Evolutionary conservation across 495 filamentous ascomycete genomes (phyloP).

Genomic region (Elaphomyces granulatus): DNA sequence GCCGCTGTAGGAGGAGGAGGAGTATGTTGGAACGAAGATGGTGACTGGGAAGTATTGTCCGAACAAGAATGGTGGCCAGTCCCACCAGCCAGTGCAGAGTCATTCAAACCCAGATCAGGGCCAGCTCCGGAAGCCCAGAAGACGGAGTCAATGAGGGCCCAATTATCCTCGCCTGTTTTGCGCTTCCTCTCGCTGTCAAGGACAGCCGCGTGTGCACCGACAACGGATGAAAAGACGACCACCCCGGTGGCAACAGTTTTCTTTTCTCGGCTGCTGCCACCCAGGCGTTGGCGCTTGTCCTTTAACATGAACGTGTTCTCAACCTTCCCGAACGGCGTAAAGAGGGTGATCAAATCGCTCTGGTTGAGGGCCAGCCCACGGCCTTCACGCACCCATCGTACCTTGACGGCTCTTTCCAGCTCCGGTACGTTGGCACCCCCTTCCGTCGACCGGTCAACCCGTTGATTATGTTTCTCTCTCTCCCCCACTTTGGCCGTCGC

Average conservation of each 20-base stretch:
- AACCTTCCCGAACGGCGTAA: constrained; percentile 40
- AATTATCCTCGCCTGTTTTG: constrained; percentile 21
- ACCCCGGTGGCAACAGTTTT: constrained; percentile 39
- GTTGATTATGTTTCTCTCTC: constrained; percentile 21
- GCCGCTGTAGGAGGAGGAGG: no score
- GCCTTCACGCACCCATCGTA: constrained; percentile 42
- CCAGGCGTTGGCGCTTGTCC: constrained; percentile 37
- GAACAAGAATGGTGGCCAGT: no score
- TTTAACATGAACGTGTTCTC: constrained; percentile 40
- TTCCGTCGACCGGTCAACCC: constrained; percentile 28
- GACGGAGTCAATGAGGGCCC: constrained; percentile 38
- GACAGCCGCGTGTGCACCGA: constrained; percentile 46
- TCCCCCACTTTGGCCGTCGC: constrained; percentile 21
- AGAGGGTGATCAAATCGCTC: constrained; percentile 30
- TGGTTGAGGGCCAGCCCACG: constrained; percentile 28
- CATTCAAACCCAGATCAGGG: constrained; percentile 25
- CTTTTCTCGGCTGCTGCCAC: constrained; percentile 39
- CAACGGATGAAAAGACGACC: constrained; percentile 43
- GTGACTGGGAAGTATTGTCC: no score
- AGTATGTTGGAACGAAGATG: no score
- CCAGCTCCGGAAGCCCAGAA: constrained; percentile 41
- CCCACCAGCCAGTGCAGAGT: no score
- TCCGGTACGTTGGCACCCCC: constrained; percentile 36
- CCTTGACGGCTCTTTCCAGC: constrained; percentile 44
- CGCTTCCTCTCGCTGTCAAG: constrained; percentile 35